Conservation (phyloP, 495 filamentous ascomycete species). For the Xylaria scruposa region DNA sequence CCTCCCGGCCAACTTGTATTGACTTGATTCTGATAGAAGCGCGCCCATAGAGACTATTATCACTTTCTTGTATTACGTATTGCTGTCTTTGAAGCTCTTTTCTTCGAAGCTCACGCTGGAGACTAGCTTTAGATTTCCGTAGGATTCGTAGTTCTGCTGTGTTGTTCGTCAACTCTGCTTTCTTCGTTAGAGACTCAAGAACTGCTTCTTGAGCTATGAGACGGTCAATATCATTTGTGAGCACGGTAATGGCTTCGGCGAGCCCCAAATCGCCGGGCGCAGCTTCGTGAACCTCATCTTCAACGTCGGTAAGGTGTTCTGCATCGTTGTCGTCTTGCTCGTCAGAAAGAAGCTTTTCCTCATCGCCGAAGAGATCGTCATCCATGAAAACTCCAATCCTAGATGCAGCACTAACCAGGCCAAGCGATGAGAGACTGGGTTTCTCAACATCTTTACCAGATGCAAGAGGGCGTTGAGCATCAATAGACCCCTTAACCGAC, state of each 20-base stretch:
- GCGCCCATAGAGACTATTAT: constrained; percentile 95
- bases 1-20: constrained; percentile 88
- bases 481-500: constrained; percentile 61
- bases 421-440: constrained; percentile 88
- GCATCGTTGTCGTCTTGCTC: constrained; percentile 78
- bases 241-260: constrained; percentile 84
- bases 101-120: constrained; percentile 88
- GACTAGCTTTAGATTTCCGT: constrained; percentile 89
- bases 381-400: constrained; percentile 89
- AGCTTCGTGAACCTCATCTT: constrained; percentile 91
- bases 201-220: constrained; percentile 87
- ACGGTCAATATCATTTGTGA: constrained; percentile 89
- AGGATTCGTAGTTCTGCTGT: constrained; percentile 90
- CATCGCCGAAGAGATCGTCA: constrained; percentile 91
- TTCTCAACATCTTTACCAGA: constrained; percentile 64
- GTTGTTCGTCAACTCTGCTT: constrained; percentile 97
- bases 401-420: constrained; percentile 80
- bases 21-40: constrained; percentile 88
- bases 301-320: constrained; percentile 64
- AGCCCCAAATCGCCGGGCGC: constrained; percentile 94
- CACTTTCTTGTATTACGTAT: constrained; percentile 96
- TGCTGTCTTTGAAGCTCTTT: constrained; percentile 97
- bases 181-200: constrained; percentile 86
- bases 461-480: constrained; percentile 47
- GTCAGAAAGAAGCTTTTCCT: constrained; percentile 84